phyloP scores from a whole-genome alignment of 139 green algal species.

The Tetradesmus lagerheimii region DNA sequence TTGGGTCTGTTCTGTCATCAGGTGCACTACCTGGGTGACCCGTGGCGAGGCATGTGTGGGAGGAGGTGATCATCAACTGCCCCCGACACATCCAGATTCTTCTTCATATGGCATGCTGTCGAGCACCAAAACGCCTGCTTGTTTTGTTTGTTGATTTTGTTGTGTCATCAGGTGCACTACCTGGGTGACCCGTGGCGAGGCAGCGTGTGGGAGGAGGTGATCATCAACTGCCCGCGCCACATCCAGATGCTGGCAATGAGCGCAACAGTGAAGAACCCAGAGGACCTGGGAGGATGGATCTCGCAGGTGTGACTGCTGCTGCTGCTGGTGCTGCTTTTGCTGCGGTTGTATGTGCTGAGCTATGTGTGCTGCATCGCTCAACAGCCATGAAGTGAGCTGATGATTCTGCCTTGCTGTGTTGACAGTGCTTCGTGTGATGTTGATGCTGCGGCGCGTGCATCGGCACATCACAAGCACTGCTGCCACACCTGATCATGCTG shows the following conservation, averaged over 20 bases:
- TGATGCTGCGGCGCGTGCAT: no score
- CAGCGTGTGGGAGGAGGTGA: slow-evolving; percentile 97
- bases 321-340: neutral
- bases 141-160: slow-evolving; percentile 77
- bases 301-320: slow-evolving; percentile 63
- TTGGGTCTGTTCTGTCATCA: slow-evolving; percentile 42
- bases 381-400: no score
- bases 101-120: slow-evolving; percentile 95
- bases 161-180: slow-evolving; percentile 97
- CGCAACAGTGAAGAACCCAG: slow-evolving; percentile 95
- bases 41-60: slow-evolving; percentile 92
- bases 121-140: neutral
- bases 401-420: neutral
- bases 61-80: slow-evolving; percentile 98
- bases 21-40: slow-evolving; percentile 89
- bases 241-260: slow-evolving; percentile 94
- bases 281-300: slow-evolving; percentile 96
- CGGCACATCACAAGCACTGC: no score
- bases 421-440: neutral
- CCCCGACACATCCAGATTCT: slow-evolving; percentile 90
- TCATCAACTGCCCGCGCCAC: slow-evolving; percentile 95
- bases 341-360: no score
- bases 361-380: no score
- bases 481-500: no score
- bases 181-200: slow-evolving; percentile 83